phyloP scores from a whole-genome alignment of 2,329 filamentous ascomycete species.

The Pseudocercospora ulei region DNA sequence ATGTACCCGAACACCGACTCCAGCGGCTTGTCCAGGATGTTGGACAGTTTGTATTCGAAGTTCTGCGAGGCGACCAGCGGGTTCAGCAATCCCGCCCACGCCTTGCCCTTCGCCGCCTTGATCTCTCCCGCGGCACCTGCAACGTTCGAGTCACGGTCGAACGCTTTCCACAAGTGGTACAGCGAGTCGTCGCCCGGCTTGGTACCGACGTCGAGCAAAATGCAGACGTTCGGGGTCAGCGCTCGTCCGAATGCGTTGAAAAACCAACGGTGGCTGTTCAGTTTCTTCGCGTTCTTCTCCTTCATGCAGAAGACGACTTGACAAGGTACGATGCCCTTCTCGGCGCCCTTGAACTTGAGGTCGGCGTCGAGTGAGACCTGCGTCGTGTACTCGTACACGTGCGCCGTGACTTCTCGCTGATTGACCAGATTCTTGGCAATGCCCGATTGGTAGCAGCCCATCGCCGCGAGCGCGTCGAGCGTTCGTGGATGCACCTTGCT shows the following conservation, averaged over 20 bases:
- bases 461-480: conserved; percentile 84
- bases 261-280: conserved; percentile 98
- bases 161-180: conserved; percentile 99
- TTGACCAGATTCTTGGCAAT: conserved; percentile 99
- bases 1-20: conserved; percentile 98
- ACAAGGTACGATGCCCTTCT: conserved; percentile 96
- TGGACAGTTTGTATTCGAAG: conserved; percentile 99
- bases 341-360: conserved; percentile 96
- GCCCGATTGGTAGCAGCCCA: conserved; percentile 96
- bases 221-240: conserved; percentile 91
- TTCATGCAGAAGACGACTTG: conserved; percentile 98
- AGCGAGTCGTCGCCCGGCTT: conserved; percentile 78
- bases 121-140: conserved; percentile 96
- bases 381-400: conserved; percentile 98
- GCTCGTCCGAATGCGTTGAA: conserved; percentile 95
- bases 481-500: conserved; percentile 89
- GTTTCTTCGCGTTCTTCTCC: conserved; percentile 93
- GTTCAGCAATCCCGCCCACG: conserved; percentile 74
- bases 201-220: conserved; percentile 91
- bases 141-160: conserved; percentile 94
- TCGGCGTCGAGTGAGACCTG: conserved; percentile 93
- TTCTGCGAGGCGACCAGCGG: conserved; percentile 94
- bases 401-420: conserved; percentile 84
- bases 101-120: conserved; percentile 87
- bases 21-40: conserved; percentile 93